Conservation (phyloP, 208 protist genomes). For the Leptomonas pyrrhocoris region DNA sequence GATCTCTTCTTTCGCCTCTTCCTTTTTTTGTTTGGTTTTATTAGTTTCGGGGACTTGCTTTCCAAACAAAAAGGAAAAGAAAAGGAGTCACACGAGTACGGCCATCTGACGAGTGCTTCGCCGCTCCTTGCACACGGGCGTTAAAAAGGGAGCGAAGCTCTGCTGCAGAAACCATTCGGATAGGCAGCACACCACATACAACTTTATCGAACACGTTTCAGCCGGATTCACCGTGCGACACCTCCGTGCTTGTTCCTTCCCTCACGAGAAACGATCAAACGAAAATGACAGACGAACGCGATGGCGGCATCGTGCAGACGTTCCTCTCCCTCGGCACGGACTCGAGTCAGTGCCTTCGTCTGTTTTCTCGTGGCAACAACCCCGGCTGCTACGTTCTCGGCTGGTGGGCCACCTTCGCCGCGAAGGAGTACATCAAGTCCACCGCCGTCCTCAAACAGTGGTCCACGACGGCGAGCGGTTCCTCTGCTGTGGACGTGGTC, state of each 20-base stretch:
- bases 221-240: too few species aligned
- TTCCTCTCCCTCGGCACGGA: constrained; percentile 70
- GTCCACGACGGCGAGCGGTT: constrained; percentile 17
- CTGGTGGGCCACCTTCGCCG: constrained; percentile 74
- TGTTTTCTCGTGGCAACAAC: constrained; percentile 71
- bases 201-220: background rate
- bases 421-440: constrained; percentile 89
- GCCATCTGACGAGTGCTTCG: too few species aligned
- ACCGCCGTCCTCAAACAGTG: constrained; percentile 82
- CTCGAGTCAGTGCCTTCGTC: constrained; percentile 67
- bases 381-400: constrained; percentile 81
- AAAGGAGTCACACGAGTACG: too few species aligned
- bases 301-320: constrained; percentile 60
- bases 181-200: too few species aligned
- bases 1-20: too few species aligned
- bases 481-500: constrained; percentile 51
- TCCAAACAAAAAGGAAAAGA: too few species aligned
- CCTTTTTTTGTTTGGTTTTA: too few species aligned
- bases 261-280: background rate
- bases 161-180: too few species aligned
- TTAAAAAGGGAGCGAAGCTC: too few species aligned
- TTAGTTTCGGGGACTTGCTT: too few species aligned
- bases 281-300: constrained; percentile 76
- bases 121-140: too few species aligned
- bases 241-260: background rate